Base-by-base conservation (phyloP, 495 filamentous ascomycete genomes). In the Penicillium fimorum region DNA sequence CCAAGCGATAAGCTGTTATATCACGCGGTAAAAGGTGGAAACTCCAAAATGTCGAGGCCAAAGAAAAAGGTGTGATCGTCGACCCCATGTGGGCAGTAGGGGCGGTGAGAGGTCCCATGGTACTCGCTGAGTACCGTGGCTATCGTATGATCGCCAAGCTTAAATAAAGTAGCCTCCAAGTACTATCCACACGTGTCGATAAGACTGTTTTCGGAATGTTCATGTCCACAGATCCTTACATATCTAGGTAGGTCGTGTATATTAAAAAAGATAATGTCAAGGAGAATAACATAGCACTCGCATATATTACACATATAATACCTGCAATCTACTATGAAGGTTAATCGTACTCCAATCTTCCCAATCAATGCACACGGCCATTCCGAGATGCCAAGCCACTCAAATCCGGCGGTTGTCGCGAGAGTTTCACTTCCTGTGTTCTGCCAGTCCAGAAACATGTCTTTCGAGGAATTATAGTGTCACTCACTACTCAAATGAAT, bases 301-400 rank as follows among this genome's bases (percentile, higher is more conserved):
- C 6, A 27, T 44, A n/a, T 15, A 8, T n/a, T 37, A 2, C 6
- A 8, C 1, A 37, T 32, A 15, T 27, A n/a, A 30, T 33, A 33
- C 11, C n/a, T 44, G 11, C n/a, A 24, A 33, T 22, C 35, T 41
- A n/a, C 29, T 12, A 20, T 25, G 51, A 25, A 37, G 22, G 30
- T 46, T 18, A 12, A 35, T 17, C 1, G 5, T 41, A 11, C 25
- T 33, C 30, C 10, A 46, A 12, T 32, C 12, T 30, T 10, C 27
- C 25, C 3, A 41, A 4, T 52, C 13, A 45, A 33, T 48, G 53
- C 53, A 48, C 35, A 15, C 53, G 35, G 35, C 45, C 45, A 56
- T 56, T 49, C 53, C 35, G 12, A 17, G 11, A 56, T 56, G 45
- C 53, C 53, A 56, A 56, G 45, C 25, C 44, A 9, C 7, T n/a